Conservation (phyloP, 768 basidiomycete genomes). For the Nidularia pulvinata region DNA sequence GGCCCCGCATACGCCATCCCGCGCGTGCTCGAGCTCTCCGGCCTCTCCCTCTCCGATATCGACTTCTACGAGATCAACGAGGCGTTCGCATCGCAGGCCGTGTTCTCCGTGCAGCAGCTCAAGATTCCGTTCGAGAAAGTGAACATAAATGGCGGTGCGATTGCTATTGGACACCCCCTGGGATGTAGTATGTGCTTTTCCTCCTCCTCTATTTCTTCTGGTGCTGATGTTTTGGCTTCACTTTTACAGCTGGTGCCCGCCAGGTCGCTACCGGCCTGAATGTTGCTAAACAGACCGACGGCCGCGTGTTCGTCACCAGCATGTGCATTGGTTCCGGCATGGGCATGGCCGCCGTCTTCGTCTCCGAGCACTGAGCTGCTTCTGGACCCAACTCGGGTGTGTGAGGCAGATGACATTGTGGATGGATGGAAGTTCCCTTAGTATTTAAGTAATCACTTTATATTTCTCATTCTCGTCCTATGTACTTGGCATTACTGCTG, state of each 20-base stretch:
- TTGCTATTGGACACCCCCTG: conserved; percentile 88
- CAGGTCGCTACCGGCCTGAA: conserved; percentile 86
- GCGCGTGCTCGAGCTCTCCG: conserved; percentile 62
- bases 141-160: conserved; percentile 87
- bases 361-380: conserved; percentile 69
- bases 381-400: too few relatives aligned
- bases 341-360: conserved; percentile 89
- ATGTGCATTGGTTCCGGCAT: conserved; percentile 94
- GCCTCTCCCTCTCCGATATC: conserved; percentile 67
- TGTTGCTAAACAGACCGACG: conserved; percentile 76
- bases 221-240: conserved; percentile 1
- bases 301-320: conserved; percentile 81
- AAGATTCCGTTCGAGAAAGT: conserved; percentile 78
- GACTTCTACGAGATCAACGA: conserved; percentile 95
- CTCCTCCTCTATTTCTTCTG: conserved; percentile 3
- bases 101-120: conserved; percentile 71
- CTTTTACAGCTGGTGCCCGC: conserved; percentile 67
- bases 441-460: too few relatives aligned
- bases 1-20: conserved; percentile 92
- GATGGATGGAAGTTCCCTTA: too few relatives aligned
- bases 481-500: too few relatives aligned
- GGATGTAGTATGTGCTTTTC: conserved; percentile 64
- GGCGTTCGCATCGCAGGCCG: conserved; percentile 84
- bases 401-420: too few relatives aligned
- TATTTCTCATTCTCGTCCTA: too few relatives aligned